Base-by-base conservation (phyloP, 1,284 basidiomycete genomes). In the Stygiomarasmius scandens region DNA sequence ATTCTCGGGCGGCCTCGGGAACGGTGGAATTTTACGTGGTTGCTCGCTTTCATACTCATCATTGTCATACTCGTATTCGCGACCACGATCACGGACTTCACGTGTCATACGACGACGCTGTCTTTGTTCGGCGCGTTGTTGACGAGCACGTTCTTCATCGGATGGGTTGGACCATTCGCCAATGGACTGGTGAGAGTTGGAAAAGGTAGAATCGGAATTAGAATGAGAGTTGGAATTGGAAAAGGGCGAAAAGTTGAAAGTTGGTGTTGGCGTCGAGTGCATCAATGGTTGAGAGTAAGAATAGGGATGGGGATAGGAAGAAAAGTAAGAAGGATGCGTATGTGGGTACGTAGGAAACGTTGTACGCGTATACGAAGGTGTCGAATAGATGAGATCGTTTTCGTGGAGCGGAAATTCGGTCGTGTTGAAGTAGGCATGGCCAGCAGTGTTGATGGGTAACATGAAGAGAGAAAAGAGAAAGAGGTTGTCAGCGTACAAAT, bases 161-260 rank as follows among this genome's bases (percentile, higher is more conserved):
- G 90, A 93, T 19, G 90, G 90, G 66, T 93, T 93, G n/a, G 90
- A 93, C 82, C 83, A 93, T 74, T 93, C 90, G 27, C 89, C 90
- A 52, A 91, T 87, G 64, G 89, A 92, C 86, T 90, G 74, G 5
- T 41, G 38, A 41, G 8, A 4, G 16, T 41, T 6, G 16, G 38
- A 38, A 43, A 48, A 11, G 52, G 60, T 53, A 49, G 59, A 53
- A 52, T 63, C 14, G 58, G n/a, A n/a, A n/a, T n/a, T n/a, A 6
- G 29, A 32, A 12, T 32, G 12, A 12, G 29, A 19, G n/a, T n/a
- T n/a, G n/a, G n/a, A n/a, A n/a, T n/a, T n/a, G n/a, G 46, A 27
- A 27, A 32, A 49, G 55, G 60, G 34, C 58, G 54, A 12, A 23
- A 48, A 27, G 12, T 32, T 32, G 29, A 32, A 12, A 32, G 12